A percentile compares a stretch with the other conserved stretches of the same genome.
Conservation (phyloP, 768 basidiomycete genomes). For the Neoboletus magnificus region DNA sequence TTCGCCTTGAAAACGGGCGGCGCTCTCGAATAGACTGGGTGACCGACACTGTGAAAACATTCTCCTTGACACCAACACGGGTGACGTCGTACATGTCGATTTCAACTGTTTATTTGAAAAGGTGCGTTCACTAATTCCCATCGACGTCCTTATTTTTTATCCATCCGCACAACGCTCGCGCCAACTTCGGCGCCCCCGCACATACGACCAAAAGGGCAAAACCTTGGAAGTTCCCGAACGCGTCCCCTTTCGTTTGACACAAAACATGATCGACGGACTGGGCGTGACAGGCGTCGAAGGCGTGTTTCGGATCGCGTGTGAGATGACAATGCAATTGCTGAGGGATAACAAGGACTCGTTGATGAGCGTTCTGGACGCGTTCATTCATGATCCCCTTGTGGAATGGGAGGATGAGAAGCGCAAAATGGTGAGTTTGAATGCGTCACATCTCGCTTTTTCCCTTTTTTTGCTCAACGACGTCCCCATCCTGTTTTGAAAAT, state of each 20-base stretch:
- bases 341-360: slow-evolving; percentile 89
- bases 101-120: slow-evolving; percentile 98
- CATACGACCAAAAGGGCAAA: slow-evolving; percentile 52
- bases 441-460: not conserved
- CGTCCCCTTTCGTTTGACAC: slow-evolving; percentile 93
- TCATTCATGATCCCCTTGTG: slow-evolving; percentile 93
- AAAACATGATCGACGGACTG: slow-evolving; percentile 88
- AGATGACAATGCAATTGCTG: slow-evolving; percentile 83
- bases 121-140: slow-evolving; percentile 38
- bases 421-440: slow-evolving; percentile 44
- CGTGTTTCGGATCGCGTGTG: slow-evolving; percentile 86
- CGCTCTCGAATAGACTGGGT: slow-evolving; percentile 62
- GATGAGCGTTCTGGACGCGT: slow-evolving; percentile 94
- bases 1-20: not conserved
- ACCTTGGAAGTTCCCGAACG: slow-evolving; percentile 83
- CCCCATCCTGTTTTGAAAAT: not conserved
- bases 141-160: not conserved
- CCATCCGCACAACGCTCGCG: not conserved
- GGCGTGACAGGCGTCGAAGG: slow-evolving; percentile 95
- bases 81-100: slow-evolving; percentile 94
- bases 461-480: not conserved
- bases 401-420: slow-evolving; percentile 90
- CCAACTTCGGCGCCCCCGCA: not conserved
- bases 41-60: slow-evolving; percentile 98
- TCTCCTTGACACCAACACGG: slow-evolving; percentile 80